Evolutionary conservation across 371 early-diverging fungal genomes (phyloP).

Genomic region (Circinella umbellata): DNA sequence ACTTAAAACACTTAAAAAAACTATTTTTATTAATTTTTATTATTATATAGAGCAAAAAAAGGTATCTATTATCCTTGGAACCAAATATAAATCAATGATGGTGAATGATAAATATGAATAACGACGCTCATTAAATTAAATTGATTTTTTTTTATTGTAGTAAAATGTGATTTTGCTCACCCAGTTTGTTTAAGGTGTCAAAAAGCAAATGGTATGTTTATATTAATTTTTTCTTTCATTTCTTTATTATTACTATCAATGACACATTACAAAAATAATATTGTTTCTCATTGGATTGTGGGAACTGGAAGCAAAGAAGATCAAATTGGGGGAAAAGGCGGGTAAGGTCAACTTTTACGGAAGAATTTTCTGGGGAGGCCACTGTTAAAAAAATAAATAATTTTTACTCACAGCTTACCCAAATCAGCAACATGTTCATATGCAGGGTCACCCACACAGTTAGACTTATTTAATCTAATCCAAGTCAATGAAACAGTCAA

Average conservation of each 20-base stretch:
- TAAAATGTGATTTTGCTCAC: constrained; percentile 59
- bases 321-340: no score
- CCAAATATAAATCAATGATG: no score
- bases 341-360: no score
- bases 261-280: no score
- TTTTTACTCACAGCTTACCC: constrained; percentile 9
- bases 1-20: no score
- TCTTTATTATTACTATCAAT: neutral
- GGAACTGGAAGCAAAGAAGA: no score
- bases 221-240: neutral
- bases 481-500: constrained; percentile 32
- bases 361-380: no score
- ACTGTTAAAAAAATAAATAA: neutral
- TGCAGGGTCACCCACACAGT: constrained; percentile 35
- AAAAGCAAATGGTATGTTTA: constrained; percentile 41
- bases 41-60: constrained; percentile 12
- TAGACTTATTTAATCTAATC: constrained; percentile 36
- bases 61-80: neutral
- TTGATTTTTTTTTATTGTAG: constrained; percentile 22
- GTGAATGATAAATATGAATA: no score
- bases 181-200: constrained; percentile 49
- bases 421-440: constrained; percentile 29
- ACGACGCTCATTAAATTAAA: no score
- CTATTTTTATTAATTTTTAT: no score
- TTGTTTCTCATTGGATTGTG: no score